Evolutionary conservation across 1,284 basidiomycete species (phyloP), one percentile per base, ranked within the genome.

Genomic region (Coniophora puteana): DNA sequence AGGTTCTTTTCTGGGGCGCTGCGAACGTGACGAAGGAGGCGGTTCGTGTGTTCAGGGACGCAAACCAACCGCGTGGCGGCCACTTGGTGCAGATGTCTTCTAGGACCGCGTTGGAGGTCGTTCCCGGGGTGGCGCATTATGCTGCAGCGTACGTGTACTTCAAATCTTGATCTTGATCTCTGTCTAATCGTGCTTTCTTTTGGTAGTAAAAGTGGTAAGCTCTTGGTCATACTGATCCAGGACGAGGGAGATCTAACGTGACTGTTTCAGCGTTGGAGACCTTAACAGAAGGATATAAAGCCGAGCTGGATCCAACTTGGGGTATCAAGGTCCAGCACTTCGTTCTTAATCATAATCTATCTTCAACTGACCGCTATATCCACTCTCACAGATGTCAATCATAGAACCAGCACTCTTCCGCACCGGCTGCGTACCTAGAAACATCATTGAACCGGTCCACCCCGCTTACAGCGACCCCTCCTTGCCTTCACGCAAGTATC

Each of bases 1-100:
- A 68, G 36, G 52, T 60, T 0, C 41, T 62, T 25, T 68, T 67
- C 39, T 70, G 67, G 64, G 68, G 65, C 4, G 54, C 64, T 12
- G 51, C 49, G 3, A 55, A 58, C 36, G 49, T 64, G 28, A 52
- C 52, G 4, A 66, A 52, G 43, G 45, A 66, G 46, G 66, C 63
- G 7, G 46, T 68, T 41, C 48, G 41, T 36, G 41, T 61, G 22
- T 67, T 69, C 51, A 59, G 67, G 38, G 67, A 70, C 27, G 33
- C 44, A 27, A 69, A 69, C 41, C 12, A 35, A 13, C 59, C 55
- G 5, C 25, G 44, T 1, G 66, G 67, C n/a, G 66, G 66, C 12
- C 52, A 47, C 40, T 38, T 61, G 31, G 23, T 57, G 24, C 59
- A 61, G 26, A 23, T 56, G 27, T 58, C 58, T 8, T 57, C 55